These are phyloP conservation scores for Alternaria incomplexa DNA, from an alignment of 2,329 filamentous ascomycete genomes.

Conservation along the genomic window DNA sequence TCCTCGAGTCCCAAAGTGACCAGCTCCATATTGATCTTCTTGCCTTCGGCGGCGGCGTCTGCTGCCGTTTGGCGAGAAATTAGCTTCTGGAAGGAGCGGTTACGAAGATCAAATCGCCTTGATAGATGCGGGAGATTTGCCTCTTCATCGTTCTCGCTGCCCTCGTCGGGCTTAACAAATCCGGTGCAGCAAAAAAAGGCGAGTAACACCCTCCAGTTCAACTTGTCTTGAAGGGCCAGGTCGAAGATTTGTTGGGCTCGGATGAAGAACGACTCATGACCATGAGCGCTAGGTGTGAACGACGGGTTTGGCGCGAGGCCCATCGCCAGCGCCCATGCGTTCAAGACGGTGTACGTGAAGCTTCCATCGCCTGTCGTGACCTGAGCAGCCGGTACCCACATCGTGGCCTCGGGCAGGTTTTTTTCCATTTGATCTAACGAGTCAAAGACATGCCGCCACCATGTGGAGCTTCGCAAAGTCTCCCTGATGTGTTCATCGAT, in stretches of 20 bases:
- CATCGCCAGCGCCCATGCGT: slow-evolving; percentile 27
- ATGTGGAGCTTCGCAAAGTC: neutral
- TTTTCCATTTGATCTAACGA: neutral
- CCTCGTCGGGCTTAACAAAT: slow-evolving; percentile 2
- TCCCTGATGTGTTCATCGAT: neutral
- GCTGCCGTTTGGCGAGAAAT: neutral
- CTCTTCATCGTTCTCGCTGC: neutral
- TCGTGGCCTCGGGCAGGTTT: neutral
- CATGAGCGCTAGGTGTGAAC: slow-evolving; percentile 1
- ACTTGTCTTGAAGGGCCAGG: neutral
- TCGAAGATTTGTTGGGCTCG: slow-evolving; percentile 10
- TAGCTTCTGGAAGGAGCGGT: neutral
- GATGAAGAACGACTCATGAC: slow-evolving; percentile 6
- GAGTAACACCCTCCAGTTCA: slow-evolving; percentile 19
- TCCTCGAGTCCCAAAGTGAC: neutral
- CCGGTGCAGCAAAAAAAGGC: slow-evolving; percentile 12
- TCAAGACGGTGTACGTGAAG: slow-evolving; percentile 14
- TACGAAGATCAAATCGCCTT: slow-evolving; percentile 10
- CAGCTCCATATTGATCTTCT: neutral
- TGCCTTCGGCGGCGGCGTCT: neutral
- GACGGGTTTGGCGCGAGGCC: slow-evolving; percentile 11
- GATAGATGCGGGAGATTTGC: neutral
- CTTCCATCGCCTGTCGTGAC: neutral
- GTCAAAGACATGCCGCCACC: neutral
- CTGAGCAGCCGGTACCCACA: slow-evolving; percentile 12